Base-by-base conservation (phyloP, 495 filamentous ascomycete species). In the Xylaria scruposa region DNA sequence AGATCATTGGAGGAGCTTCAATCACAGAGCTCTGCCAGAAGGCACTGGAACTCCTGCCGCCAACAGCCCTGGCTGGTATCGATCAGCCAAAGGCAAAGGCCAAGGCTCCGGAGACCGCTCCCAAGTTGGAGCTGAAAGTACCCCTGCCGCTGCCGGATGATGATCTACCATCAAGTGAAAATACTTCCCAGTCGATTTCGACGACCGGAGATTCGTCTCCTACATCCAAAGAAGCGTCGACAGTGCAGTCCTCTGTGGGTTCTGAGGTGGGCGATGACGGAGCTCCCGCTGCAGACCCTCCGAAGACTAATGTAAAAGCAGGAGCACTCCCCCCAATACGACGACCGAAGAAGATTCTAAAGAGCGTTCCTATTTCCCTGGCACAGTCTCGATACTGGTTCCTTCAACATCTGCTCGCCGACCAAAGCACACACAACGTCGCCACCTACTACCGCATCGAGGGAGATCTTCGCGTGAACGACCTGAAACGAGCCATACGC, bases 331-430 rank as follows among this genome's bases (percentile, higher is more conserved):
- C 49, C 49, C 24, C 24, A 38, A 15, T 56, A 24, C 24, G 53
- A 56, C 53, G 53, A 56, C 53, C 53, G 4, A 56, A 26, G 15
- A 56, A 33, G 51, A 7, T 65, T 13, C 4, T 64, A 19, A 72
- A 62, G n/a, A 70, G 51, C n/a, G 74, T 69, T 60, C 74, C 68
- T 0, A 62, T 81, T 0, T 78, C 78, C 2, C 75, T 80, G 29
- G 80, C 70, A 4, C 85, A 88, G 68, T 84, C 82, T 0, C 76
- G 84, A 0, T 84, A 86, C 63, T 87, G 85, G 85, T 86, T 86
- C 56, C 67, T 78, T 67, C 70, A 65, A 71, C 70, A 65, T 47
- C 72, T 82, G 24, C 53, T 82, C 8, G 73, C 77, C 1, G 82
- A 85, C 68, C 74, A 74, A 58, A 77, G 76, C 1, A 72, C 76